Evolutionary conservation across 495 filamentous ascomycete genomes (phyloP).

Genomic region (Penicillium salamii): DNA sequence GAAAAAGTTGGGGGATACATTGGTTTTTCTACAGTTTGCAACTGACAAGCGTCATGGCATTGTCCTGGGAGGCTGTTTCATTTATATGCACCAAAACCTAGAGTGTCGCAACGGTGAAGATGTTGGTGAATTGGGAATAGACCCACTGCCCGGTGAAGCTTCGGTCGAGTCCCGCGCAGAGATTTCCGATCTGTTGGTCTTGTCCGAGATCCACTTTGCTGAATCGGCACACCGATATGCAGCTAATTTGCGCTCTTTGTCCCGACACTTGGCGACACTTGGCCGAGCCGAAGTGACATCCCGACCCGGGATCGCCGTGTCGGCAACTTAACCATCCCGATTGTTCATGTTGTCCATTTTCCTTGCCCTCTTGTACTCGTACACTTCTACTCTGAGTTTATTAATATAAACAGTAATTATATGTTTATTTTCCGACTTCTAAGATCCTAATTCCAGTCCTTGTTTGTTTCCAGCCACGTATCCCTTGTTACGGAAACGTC

Average conservation of each 20-base stretch:
- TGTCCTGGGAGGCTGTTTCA: neutral
- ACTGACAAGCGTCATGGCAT: neutral
- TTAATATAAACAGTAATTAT: too few relatives aligned
- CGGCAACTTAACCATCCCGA: neutral
- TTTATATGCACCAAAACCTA: conserved; percentile 12
- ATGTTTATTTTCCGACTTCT: too few relatives aligned
- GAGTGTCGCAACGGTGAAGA: conserved; percentile 13
- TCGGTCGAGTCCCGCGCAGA: conserved; percentile 24
- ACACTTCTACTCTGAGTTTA: too few relatives aligned
- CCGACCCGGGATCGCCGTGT: conserved; percentile 21
- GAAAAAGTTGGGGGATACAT: conserved; percentile 5
- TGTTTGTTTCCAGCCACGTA: neutral
- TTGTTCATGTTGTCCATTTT: neutral
- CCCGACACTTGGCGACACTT: conserved; percentile 17
- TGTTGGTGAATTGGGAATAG: neutral
- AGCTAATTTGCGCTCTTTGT: conserved; percentile 3
- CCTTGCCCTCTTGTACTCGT: too few relatives aligned
- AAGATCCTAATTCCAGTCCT: neutral
- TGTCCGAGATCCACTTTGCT: conserved; percentile 14
- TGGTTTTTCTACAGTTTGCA: neutral
- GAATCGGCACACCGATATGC: conserved; percentile 30
- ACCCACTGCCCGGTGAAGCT: conserved; percentile 23
- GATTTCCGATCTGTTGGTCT: conserved; percentile 19
- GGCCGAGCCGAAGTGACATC: conserved; percentile 6
- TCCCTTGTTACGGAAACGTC: conserved; percentile 15